These are phyloP conservation scores for Talaromyces sp. DNA, from an alignment of 2,329 filamentous ascomycete genomes.

Conservation along the genomic window DNA sequence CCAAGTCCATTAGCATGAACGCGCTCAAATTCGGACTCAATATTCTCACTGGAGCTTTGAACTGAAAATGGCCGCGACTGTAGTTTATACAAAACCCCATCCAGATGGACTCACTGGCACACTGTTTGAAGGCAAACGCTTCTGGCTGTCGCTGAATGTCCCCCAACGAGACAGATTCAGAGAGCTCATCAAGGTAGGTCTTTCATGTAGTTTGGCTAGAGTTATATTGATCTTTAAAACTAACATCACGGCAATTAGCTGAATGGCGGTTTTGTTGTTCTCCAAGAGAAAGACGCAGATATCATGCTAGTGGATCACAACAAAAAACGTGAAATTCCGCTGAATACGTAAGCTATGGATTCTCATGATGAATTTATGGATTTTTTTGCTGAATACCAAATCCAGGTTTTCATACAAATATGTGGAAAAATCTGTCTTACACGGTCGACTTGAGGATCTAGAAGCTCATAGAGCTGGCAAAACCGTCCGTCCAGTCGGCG, in stretches of 20 bases:
- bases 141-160: conserved; percentile 54
- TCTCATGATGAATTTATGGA: neutral
- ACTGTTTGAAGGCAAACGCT: conserved; percentile 52
- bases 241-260: conserved; percentile 22
- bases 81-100: conserved; percentile 6
- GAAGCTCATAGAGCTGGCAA: conserved; percentile 45
- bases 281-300: conserved; percentile 52
- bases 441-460: conserved; percentile 45
- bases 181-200: conserved; percentile 41
- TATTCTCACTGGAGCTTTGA: neutral
- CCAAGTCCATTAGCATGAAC: neutral
- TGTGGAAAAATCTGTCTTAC: conserved; percentile 50
- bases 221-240: neutral
- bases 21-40: neutral
- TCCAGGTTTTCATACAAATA: conserved; percentile 52
- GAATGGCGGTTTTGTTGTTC: conserved; percentile 52
- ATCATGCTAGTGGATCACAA: conserved; percentile 56
- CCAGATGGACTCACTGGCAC: conserved; percentile 7
- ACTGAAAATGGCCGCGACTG: neutral
- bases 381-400: neutral
- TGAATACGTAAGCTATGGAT: conserved; percentile 39
- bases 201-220: neutral
- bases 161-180: conserved; percentile 47
- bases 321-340: conserved; percentile 43
- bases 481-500: conserved; percentile 42